Conservation (phyloP, 352 stramenopile genomes). For the Phytophthora ramorum region DNA sequence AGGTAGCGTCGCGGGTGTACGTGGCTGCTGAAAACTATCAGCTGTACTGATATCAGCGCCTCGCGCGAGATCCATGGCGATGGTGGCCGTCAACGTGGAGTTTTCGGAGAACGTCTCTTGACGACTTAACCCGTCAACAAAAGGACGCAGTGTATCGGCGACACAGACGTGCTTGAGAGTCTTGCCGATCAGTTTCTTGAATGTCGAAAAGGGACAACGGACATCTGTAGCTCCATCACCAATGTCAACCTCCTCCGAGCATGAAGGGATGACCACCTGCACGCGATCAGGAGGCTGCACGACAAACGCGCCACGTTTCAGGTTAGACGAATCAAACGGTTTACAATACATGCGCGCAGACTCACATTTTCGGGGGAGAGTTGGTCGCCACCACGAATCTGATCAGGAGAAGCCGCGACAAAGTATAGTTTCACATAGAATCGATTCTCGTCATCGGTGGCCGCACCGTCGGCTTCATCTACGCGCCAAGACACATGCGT, state of each 20-base stretch:
- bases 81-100: slow-evolving; percentile 5
- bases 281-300: slow-evolving; percentile 65
- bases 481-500: slow-evolving; percentile 20
- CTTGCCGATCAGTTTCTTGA: slow-evolving; percentile 73
- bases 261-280: slow-evolving; percentile 71
- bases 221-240: slow-evolving; percentile 49
- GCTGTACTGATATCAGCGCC: slow-evolving; percentile 8
- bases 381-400: slow-evolving; percentile 72
- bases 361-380: slow-evolving; percentile 66
- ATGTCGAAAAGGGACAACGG: slow-evolving; percentile 67
- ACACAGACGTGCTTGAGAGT: slow-evolving; percentile 73
- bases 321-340: slow-evolving; percentile 1
- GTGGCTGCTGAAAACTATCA: slow-evolving; percentile 8
- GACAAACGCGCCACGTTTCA: slow-evolving; percentile 4
- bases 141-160: slow-evolving; percentile 72
- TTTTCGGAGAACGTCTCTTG: slow-evolving; percentile 4
- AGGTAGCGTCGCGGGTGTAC: slow-evolving; percentile 23
- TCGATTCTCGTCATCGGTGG: slow-evolving; percentile 26
- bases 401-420: slow-evolving; percentile 66
- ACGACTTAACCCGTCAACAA: slow-evolving; percentile 56
- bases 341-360: neutral
- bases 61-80: slow-evolving; percentile 5
- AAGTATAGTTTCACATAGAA: slow-evolving; percentile 82
- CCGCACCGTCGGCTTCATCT: slow-evolving; percentile 1
- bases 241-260: slow-evolving; percentile 66